Percentiles rank a stretch among this genome's conserved stretches.
These are phyloP conservation scores for Corchorus olitorius DNA, from an alignment of 345 rosid species.

Conservation along the genomic window DNA sequence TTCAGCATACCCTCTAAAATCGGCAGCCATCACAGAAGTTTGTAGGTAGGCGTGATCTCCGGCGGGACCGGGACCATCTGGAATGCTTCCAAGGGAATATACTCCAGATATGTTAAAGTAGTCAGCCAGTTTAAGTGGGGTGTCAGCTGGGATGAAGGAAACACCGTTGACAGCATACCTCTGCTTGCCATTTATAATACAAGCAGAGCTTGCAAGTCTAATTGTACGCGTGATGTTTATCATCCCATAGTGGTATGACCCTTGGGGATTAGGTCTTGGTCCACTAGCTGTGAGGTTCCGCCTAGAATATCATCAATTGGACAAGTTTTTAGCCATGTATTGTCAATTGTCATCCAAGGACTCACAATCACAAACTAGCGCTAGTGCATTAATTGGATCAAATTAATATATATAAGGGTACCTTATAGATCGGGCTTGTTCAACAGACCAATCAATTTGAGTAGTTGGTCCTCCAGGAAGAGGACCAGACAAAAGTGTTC, in stretches of 20 bases:
- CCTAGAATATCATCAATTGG: no score
- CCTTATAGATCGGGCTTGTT: constrained; percentile 72
- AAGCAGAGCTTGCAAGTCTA: constrained; percentile 67
- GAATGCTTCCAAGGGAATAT: constrained; percentile 69
- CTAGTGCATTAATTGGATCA: no score
- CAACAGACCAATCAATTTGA: constrained; percentile 78
- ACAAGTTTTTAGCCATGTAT: background rate
- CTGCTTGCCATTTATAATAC: constrained; percentile 71
- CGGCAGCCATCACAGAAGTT: constrained; percentile 83
- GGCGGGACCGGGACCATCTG: constrained; percentile 59
- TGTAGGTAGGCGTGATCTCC: constrained; percentile 67
- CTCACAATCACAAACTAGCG: no score
- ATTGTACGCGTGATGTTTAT: constrained; percentile 65
- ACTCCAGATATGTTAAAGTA: constrained; percentile 78
- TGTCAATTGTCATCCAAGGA: background rate
- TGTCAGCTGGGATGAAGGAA: constrained; percentile 76
- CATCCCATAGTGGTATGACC: constrained; percentile 89
- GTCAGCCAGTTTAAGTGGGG: constrained; percentile 87
- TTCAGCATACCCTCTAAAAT: constrained; percentile 67
- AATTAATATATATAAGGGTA: constrained; percentile 6
- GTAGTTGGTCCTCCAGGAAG: constrained; percentile 68
- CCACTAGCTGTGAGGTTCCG: constrained; percentile 79
- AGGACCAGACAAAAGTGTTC: constrained; percentile 57
- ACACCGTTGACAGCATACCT: constrained; percentile 81
- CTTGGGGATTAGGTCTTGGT: constrained; percentile 88